Base-by-base conservation (phyloP, 176 grass and related monocot species). In the Bromus sterilis region DNA sequence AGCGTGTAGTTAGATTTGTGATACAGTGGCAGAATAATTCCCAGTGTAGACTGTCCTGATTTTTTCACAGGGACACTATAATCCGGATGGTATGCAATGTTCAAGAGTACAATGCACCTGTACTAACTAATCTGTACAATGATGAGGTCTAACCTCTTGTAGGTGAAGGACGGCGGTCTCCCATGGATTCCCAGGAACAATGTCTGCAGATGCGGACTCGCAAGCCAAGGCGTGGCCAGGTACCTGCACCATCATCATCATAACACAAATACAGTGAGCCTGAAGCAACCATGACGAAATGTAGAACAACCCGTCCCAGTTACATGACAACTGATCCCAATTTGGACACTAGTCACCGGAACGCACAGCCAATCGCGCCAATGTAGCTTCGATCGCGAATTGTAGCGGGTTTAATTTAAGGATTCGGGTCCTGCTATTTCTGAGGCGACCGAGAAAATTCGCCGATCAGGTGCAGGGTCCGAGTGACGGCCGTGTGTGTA, bases 141-240 rank as follows among this genome's bases (percentile, higher is more conserved):
- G 36, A 77, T 35, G 21, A 48, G 53, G 32, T 44, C 78, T 53
- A 69, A 99, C 96, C 96, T 99, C 58, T 87, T 95, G 59, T 99
- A 93, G 16, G 80, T 86, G 69, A 93, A 83, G 14, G 73, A 82
- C 23, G 96, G 93, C 4, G 96, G 96, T 37, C 80, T 86, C 67
- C 96, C 93, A 3, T 71, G 88, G 61, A 95, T 95, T 28, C 85
- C 94, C 33, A 99, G 72, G 84, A 99, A 95, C 71, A 88, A 75
- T 31, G 93, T 99, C 84, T 99, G 96, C 71, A 99, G 81, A 82
- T 99, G 96, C 3, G 93, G 96, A 87, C 96, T 95, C 21, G 96
- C 88, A 4, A 99, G 87, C 96, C 96, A 93, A 39, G 87, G 96
- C 1, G 93, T 99, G 25, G 81, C 91, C 82, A 95, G 89, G 51